Base-by-base conservation (phyloP, 371 early-diverging fungal species). In the Mucor velutinosus region DNA sequence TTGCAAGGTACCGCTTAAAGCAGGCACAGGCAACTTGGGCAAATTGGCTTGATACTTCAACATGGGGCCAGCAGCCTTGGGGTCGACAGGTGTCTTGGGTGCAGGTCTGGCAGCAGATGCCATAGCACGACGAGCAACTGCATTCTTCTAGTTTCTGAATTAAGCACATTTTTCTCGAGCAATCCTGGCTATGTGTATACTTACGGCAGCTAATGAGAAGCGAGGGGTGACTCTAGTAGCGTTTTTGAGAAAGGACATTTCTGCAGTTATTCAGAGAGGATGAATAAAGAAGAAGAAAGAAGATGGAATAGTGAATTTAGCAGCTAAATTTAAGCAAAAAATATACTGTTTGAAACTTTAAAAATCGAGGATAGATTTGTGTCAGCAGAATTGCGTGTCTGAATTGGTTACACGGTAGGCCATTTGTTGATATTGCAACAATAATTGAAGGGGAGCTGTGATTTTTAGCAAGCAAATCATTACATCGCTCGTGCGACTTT, bases 1-100 rank as follows among this genome's bases (percentile, higher is more conserved):
- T 27, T 87, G 85, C 57, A 88, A 78, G 0, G 98, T 97, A 57
- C 89, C 93, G 15, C 84, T 73, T 29, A 98, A 86, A 39, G 89
- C 86, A 27, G 99, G 98, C 19, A 98, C 94, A 21, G 97, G 97
- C 12, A 97, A 88, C 68, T 88, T 90, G 57, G 93, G 93, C 47
- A 97, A 84, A 58, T 82, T 83, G 23, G 71, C 79, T 75, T 94
- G 93, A 67, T 88, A 89, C 23, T 83, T 84, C 59, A 85, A 72
- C 81, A 90, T 85, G 32, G 88, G 89, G 1, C 88, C 88, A 33
- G 79, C 74, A 45, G 83, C 83, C 19, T 69, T 70, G 27, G 80
- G 60, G 41, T 83, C 83, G 23, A 80, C 68, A 32, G 83, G 80
- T 7, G 83, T 83, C 69, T 83, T 83, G 61, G 82, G 82, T 25